phyloP scores from a whole-genome alignment of 257 asterid species.

The Misopates orontium region DNA sequence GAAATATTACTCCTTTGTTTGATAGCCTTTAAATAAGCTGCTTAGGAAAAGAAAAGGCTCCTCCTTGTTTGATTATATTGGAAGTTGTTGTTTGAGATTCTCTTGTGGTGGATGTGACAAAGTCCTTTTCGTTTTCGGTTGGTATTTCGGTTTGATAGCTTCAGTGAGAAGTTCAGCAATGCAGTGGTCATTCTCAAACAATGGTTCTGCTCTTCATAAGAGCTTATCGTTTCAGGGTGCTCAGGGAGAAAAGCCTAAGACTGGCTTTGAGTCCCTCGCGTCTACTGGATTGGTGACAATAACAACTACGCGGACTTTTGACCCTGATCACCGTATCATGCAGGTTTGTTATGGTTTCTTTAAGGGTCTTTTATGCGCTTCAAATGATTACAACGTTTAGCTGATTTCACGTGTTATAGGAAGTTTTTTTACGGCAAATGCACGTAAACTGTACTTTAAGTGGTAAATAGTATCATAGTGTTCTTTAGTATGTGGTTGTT shows the following conservation, averaged over 20 bases:
- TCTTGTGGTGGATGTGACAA: too few relatives aligned
- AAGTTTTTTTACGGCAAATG: too few relatives aligned
- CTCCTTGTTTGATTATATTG: constrained; percentile 15
- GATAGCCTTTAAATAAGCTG: too few relatives aligned
- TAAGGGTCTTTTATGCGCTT: not conserved
- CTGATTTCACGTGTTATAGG: too few relatives aligned
- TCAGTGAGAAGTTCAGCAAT: constrained; percentile 43
- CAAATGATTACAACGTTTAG: not conserved
- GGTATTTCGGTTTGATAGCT: constrained; percentile 39
- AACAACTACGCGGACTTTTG: constrained; percentile 45
- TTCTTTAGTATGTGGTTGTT: too few relatives aligned
- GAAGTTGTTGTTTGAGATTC: constrained; percentile 3
- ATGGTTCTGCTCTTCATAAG: constrained; percentile 36
- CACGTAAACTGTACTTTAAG: too few relatives aligned
- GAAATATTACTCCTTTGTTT: not conserved
- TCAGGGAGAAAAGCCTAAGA: constrained; percentile 46
- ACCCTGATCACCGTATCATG: constrained; percentile 36
- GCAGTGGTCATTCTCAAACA: constrained; percentile 68
- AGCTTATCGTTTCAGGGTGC: constrained; percentile 43
- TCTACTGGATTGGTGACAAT: constrained; percentile 70
- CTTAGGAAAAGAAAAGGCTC: not conserved
- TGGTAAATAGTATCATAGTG: too few relatives aligned
- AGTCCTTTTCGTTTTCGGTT: constrained; percentile 2
- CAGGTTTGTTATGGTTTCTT: constrained; percentile 41
- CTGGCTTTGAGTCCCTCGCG: constrained; percentile 68